phyloP scores from a whole-genome alignment of 768 basidiomycete species.

The Rubroboletus satanas region DNA sequence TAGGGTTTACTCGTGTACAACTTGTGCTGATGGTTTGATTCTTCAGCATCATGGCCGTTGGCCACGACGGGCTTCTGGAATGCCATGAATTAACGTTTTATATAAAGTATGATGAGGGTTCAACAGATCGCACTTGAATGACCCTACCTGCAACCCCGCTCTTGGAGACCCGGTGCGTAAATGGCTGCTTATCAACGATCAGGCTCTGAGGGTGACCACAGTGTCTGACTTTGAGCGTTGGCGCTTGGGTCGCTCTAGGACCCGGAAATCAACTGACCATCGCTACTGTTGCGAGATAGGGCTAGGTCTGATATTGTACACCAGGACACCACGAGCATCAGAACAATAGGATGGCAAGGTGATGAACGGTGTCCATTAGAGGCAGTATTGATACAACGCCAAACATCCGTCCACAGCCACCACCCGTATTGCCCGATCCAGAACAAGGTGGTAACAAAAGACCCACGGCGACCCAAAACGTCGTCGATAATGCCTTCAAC shows the following conservation, averaged over 20 bases:
- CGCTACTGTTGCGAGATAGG: not conserved
- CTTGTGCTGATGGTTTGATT: not conserved
- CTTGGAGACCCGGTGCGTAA: not conserved
- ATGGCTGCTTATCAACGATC: not conserved
- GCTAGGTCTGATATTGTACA: not conserved
- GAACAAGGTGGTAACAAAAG: not conserved
- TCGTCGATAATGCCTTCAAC: not conserved
- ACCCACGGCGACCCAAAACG: not conserved
- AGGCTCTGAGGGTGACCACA: not conserved
- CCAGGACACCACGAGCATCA: not conserved
- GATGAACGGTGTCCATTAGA: not conserved
- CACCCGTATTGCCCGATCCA: not conserved
- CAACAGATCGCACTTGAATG: not conserved
- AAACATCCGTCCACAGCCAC: not conserved
- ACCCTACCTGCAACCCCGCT: not conserved
- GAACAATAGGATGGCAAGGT: not conserved
- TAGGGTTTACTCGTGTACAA: not conserved
- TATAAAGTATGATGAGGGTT: not conserved
- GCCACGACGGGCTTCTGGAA: not conserved
- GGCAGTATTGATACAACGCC: too few relatives aligned
- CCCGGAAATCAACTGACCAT: not conserved
- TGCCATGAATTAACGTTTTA: too few relatives aligned
- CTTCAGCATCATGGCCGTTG: not conserved
- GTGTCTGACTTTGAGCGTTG: not conserved
- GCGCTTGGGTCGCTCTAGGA: not conserved